These are phyloP conservation scores for Corylus heterophylla DNA, from an alignment of 306 rosid species.

Conservation along the genomic window DNA sequence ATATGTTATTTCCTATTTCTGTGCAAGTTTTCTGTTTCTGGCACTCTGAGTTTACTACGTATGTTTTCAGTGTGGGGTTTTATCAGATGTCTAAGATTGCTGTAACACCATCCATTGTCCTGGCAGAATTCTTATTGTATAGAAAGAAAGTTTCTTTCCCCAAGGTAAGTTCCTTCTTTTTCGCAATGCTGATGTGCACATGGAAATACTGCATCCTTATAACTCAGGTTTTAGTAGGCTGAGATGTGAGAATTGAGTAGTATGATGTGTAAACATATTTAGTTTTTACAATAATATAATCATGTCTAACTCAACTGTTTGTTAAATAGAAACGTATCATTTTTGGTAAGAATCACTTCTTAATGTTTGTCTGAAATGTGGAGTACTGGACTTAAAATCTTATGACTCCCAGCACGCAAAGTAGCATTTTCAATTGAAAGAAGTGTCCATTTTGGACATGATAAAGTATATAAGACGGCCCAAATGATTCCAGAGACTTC, in stretches of 20 bases:
- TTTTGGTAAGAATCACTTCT: neutral
- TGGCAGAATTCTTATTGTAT: constrained; percentile 67
- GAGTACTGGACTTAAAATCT: neutral
- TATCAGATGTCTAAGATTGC: constrained; percentile 97
- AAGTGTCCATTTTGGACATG: neutral
- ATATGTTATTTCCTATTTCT: constrained; percentile 19
- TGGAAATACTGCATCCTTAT: neutral
- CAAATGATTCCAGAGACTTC: neutral
- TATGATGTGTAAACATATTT: neutral
- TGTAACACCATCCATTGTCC: constrained; percentile 77
- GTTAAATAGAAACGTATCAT: neutral
- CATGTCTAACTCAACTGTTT: neutral
- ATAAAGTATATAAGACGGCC: neutral
- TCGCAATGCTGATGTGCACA: neutral
- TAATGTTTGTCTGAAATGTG: neutral
- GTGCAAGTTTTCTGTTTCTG: constrained; percentile 5
- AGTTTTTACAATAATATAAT: neutral
- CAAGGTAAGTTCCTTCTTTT: constrained; percentile 47
- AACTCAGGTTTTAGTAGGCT: neutral
- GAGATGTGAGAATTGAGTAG: neutral
- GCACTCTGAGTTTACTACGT: constrained; percentile 33
- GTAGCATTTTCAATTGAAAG: neutral
- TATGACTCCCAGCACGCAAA: neutral
- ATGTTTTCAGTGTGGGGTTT: constrained; percentile 76
- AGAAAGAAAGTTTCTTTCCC: constrained; percentile 63